phyloP scores from a whole-genome alignment of 441 rosid species.

The Populus hybrid region DNA sequence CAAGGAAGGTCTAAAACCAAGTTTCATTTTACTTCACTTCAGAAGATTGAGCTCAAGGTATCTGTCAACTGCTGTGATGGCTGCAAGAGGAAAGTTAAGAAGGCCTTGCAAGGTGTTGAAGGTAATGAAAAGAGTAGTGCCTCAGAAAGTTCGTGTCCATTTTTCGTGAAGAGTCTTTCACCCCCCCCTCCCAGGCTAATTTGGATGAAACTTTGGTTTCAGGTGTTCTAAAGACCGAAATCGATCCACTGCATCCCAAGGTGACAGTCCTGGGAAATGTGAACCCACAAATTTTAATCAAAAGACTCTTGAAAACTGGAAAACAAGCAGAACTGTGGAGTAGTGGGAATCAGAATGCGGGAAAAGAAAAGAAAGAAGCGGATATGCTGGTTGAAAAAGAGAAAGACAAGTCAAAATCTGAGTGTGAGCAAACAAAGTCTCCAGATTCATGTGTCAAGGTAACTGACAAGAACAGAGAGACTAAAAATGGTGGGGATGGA shows the following conservation, averaged over 20 bases:
- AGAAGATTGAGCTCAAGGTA: constrained; percentile 59
- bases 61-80: constrained; percentile 61
- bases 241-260: constrained; percentile 42
- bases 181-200: neutral
- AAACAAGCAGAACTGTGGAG: constrained; percentile 48
- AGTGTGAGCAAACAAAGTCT: constrained; percentile 18
- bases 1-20: neutral
- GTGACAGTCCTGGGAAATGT: constrained; percentile 44
- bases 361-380: constrained; percentile 30
- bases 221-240: constrained; percentile 54
- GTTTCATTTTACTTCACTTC: constrained; percentile 15
- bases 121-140: constrained; percentile 28
- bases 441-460: constrained; percentile 15
- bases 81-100: constrained; percentile 64
- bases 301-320: constrained; percentile 44
- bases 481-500: constrained; percentile 3
- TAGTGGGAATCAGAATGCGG: constrained; percentile 20
- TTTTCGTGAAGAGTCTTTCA: neutral
- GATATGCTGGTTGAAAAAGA: constrained; percentile 9
- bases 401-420: constrained; percentile 22
- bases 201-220: constrained; percentile 8
- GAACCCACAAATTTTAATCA: constrained; percentile 41
- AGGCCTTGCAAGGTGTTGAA: constrained; percentile 42
- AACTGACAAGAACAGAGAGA: constrained; percentile 16
- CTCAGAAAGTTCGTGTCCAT: neutral